Evolutionary conservation across 2,329 filamentous ascomycete species (phyloP).

Genomic region (Alternaria sp.): DNA sequence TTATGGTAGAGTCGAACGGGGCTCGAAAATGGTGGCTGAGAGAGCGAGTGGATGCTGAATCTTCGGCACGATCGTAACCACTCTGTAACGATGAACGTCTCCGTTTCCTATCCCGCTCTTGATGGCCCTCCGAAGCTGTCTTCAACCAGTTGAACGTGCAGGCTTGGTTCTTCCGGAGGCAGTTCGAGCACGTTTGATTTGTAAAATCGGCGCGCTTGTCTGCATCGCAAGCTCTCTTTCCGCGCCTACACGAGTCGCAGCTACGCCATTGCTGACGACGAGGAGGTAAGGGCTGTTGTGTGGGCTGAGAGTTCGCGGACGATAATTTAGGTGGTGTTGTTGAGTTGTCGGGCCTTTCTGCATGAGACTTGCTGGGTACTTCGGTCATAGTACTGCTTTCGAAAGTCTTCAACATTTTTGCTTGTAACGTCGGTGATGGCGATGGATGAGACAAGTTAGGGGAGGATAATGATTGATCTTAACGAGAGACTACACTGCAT

Average conservation of each 20-base stretch:
- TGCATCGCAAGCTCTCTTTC: conserved; percentile 57
- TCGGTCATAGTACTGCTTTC: conserved; percentile 11
- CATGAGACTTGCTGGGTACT: not conserved
- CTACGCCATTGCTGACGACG: conserved; percentile 39
- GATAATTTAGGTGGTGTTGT: not conserved
- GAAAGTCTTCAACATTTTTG: conserved; percentile 11
- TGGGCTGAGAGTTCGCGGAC: not conserved
- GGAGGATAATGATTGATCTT: not conserved
- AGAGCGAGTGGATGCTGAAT: conserved; percentile 5
- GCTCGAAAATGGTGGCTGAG: conserved; percentile 2
- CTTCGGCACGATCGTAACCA: not conserved
- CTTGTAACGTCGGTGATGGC: not conserved
- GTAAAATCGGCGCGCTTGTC: conserved; percentile 36
- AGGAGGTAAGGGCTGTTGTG: not conserved
- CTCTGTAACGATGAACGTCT: conserved; percentile 19
- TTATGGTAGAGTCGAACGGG: not conserved
- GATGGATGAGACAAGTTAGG: not conserved
- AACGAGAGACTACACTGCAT: not conserved
- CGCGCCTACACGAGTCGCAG: conserved; percentile 57
- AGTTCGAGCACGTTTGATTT: conserved; percentile 51
- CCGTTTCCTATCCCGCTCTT: conserved; percentile 4
- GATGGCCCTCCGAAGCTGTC: conserved; percentile 21
- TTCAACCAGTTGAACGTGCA: conserved; percentile 57
- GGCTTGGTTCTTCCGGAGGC: conserved; percentile 54
- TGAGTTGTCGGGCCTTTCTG: not conserved